These are phyloP conservation scores for Hanseniaspora meyeri DNA, from an alignment of 805 yeast species.

Conservation along the genomic window DNA sequence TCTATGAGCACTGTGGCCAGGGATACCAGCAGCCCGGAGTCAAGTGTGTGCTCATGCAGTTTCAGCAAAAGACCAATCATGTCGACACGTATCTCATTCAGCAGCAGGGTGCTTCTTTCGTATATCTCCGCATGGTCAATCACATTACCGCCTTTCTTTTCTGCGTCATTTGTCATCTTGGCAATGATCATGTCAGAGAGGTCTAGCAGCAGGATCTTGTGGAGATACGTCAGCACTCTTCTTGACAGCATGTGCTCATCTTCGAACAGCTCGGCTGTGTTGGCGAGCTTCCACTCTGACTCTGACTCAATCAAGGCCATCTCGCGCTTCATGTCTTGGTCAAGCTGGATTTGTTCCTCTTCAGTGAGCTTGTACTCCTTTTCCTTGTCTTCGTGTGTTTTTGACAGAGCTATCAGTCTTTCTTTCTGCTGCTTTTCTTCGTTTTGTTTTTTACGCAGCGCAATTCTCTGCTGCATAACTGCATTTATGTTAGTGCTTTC, in stretches of 20 bases:
- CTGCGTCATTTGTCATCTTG: not conserved
- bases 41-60: slow-evolving; percentile 35
- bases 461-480: slow-evolving; percentile 9
- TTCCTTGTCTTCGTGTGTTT: not conserved
- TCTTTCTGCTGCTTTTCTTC: not conserved
- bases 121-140: slow-evolving; percentile 13
- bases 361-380: not conserved
- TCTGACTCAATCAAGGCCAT: not conserved
- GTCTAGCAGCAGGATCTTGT: slow-evolving; percentile 1
- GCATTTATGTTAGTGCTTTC: slow-evolving; percentile 13
- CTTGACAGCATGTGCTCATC: not conserved
- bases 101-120: slow-evolving; percentile 17
- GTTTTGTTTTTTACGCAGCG: slow-evolving; percentile 6
- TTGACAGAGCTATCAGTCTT: not conserved
- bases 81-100: slow-evolving; percentile 36
- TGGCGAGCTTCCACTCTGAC: not conserved
- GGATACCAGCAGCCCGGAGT: slow-evolving; percentile 36
- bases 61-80: slow-evolving; percentile 42
- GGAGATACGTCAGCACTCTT: slow-evolving; percentile 6
- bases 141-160: not conserved
- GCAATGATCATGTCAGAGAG: not conserved
- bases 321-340: not conserved
- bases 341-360: not conserved
- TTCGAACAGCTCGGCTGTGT: not conserved
- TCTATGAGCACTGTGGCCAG: slow-evolving; percentile 48